phyloP scores from a whole-genome alignment of 2,329 filamentous ascomycete genomes.

The Trichoderma sp. region DNA sequence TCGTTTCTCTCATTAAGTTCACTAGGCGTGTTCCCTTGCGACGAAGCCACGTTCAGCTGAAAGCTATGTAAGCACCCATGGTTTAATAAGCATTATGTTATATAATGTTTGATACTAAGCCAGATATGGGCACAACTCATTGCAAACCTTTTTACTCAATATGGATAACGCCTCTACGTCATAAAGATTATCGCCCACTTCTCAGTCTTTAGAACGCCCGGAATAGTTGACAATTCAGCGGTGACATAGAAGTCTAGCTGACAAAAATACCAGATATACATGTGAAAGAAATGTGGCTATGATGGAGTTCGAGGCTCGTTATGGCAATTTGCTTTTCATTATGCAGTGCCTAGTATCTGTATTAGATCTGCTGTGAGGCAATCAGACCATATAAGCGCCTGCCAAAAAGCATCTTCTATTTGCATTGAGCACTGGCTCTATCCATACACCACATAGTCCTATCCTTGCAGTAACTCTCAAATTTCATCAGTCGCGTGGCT shows the following conservation, averaged over 20 bases:
- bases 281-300: neutral
- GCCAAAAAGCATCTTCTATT: no score
- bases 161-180: neutral
- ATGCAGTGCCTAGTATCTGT: no score
- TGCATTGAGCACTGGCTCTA: no score
- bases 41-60: neutral
- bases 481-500: no score
- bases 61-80: neutral
- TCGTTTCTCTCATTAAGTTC: neutral
- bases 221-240: neutral
- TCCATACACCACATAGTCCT: no score
- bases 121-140: neutral
- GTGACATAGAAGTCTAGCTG: no score
- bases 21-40: neutral
- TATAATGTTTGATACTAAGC: neutral
- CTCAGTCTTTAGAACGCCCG: neutral
- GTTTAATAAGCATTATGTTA: constrained; percentile 7
- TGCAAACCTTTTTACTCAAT: neutral
- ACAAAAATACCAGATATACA: neutral
- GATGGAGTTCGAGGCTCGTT: no score
- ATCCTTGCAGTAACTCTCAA: no score
- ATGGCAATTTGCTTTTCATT: no score
- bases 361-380: no score
- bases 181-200: neutral
- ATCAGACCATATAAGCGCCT: no score